Evolutionary conservation across 192 early-diverging fungal species (phyloP).

Genomic region (Phycomyces nitens): DNA sequence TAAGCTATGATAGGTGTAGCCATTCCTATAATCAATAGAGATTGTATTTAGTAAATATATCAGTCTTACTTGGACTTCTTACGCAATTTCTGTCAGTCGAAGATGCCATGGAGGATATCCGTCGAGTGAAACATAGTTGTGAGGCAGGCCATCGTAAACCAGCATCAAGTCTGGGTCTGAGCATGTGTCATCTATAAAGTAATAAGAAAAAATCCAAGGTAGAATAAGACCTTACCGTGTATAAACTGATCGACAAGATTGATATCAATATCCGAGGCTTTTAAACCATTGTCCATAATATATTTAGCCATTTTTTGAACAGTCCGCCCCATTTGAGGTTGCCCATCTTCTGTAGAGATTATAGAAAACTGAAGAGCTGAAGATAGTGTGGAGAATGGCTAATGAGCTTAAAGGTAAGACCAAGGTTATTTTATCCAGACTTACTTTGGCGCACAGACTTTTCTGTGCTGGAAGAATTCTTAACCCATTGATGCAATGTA

Average conservation of each 20-base stretch:
- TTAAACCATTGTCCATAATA: background rate
- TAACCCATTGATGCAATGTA: conserved; percentile 21
- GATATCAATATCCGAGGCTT: conserved; percentile 29
- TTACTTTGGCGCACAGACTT: background rate
- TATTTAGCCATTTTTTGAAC: conserved; percentile 1
- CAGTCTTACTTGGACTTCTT: background rate
- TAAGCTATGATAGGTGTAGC: background rate
- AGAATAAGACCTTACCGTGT: conserved; percentile 35
- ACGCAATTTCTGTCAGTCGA: conserved; percentile 30
- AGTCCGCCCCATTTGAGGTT: conserved; percentile 8
- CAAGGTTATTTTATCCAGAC: no score
- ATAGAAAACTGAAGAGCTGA: conserved; percentile 14
- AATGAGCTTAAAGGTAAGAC: no score
- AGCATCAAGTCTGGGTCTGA: conserved; percentile 33
- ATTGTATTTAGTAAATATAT: background rate
- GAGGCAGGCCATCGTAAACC: conserved; percentile 32
- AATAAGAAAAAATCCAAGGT: conserved; percentile 2
- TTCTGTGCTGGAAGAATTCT: background rate
- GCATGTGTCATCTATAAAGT: conserved; percentile 3
- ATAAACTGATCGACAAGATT: conserved; percentile 47
- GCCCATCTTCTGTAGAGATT: conserved; percentile 8
- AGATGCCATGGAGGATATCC: conserved; percentile 35
- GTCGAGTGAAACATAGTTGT: conserved; percentile 31
- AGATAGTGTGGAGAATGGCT: no score
- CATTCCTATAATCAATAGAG: conserved; percentile 2